Evolutionary conservation across 768 basidiomycete species (phyloP).

Genomic region (Mycena chlorophos): DNA sequence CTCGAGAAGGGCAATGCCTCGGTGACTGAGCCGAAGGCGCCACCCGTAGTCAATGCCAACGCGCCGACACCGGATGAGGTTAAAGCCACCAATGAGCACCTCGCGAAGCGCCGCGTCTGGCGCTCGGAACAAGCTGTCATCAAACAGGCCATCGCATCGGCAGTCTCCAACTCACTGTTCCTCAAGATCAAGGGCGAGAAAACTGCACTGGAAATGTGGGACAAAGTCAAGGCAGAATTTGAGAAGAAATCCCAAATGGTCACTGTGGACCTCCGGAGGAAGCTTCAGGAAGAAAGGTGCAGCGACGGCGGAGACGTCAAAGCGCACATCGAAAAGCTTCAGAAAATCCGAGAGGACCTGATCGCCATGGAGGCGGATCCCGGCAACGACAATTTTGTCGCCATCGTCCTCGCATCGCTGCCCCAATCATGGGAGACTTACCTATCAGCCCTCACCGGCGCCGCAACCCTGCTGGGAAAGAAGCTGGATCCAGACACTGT

Average conservation of each 20-base stretch:
- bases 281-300: conserved; percentile 23
- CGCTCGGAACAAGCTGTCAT: conserved; percentile 18
- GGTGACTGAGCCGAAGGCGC: no score
- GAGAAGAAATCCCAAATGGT: conserved; percentile 22
- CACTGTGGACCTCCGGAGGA: conserved; percentile 21
- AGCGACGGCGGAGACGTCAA: conserved; percentile 22
- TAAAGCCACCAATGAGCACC: no score
- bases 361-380: background rate
- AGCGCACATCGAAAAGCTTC: background rate
- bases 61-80: no score
- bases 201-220: conserved; percentile 21
- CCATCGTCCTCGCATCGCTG: background rate
- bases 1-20: no score
- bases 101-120: background rate
- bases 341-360: background rate
- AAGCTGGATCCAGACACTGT: background rate
- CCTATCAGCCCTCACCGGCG: background rate
- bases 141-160: conserved; percentile 24
- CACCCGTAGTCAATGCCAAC: no score
- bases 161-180: conserved; percentile 23
- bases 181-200: conserved; percentile 19
- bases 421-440: background rate
- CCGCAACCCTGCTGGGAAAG: background rate
- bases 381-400: background rate
- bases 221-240: conserved; percentile 13